Percentiles rank a stretch among this genome's conserved stretches.
phyloP scores from a whole-genome alignment of 768 basidiomycete species.

The Rhizopogon vulgaris region DNA sequence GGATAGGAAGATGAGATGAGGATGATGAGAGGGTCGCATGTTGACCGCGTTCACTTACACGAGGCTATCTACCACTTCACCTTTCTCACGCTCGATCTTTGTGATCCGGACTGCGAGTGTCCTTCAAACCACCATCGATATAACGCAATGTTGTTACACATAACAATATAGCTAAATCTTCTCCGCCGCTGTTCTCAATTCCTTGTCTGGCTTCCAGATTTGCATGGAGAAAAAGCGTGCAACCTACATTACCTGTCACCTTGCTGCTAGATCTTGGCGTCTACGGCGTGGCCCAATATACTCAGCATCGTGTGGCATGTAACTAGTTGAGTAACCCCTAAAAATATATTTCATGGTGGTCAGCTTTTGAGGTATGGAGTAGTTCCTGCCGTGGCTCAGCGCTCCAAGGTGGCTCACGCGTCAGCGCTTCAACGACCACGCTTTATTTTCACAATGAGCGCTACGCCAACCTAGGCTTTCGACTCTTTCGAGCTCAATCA shows the following conservation, averaged over 20 bases:
- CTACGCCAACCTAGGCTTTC: no score
- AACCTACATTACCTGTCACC: not conserved
- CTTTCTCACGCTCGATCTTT: not conserved
- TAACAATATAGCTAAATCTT: no score
- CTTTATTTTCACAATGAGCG: no score
- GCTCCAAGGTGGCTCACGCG: no score
- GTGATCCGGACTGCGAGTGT: not conserved
- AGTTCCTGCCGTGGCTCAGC: no score
- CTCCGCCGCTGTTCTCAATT: no score
- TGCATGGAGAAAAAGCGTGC: not conserved
- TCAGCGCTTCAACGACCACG: not conserved
- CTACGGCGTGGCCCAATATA: not conserved
- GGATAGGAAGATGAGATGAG: constrained; percentile 5
- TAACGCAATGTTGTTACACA: not conserved
- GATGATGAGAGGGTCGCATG: not conserved
- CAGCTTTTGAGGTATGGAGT: not conserved
- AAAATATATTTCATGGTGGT: not conserved
- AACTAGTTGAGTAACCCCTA: no score
- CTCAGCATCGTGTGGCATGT: not conserved
- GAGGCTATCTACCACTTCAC: not conserved
- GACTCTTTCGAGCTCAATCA: no score
- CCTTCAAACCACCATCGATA: not conserved
- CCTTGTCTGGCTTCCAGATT: not conserved
- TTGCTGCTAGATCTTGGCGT: not conserved
- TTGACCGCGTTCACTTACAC: not conserved